Base-by-base conservation (phyloP, 2,329 filamentous ascomycete species). In the Fusarium miscanthi region DNA sequence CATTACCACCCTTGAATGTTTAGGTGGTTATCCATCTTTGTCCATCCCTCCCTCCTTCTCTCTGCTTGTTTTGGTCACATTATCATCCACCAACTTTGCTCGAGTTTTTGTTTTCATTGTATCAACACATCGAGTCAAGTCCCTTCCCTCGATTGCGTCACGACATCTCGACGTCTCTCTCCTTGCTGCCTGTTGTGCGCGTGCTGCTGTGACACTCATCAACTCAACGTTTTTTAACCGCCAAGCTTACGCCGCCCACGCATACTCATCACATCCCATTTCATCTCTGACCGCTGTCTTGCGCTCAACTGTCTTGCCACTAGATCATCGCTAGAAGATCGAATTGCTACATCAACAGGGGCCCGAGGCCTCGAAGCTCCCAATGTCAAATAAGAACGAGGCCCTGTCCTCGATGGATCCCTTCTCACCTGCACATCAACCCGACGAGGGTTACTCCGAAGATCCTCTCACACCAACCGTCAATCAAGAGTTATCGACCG, bases 391-490 rank as follows among this genome's bases (percentile, higher is more conserved):
- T 69, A 78, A 77, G 63, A 70, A 74, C 54, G 75, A 80, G 54
- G 71, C 66, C 41, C 69, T 76, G 27, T 69, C 71, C 64, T 68
- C 73, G 51, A 85, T 87, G 84, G 84, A 86, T 75, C 77, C 83
- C 49, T 85, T 85, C 68, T 81, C 88, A 37, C 86, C 88, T 73
- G 85, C 80, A 21, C 85, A 87, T 66, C 85, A 91, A 80, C 88
- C 94, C 65, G 94, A 97, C 83, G 94, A 97, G 83, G 94, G 94
- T 77, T 97, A 96, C 81, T 95, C 93, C 10, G 93, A 96, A 80
- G 93, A 95, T 74, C 88, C 88, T 65, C 81, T 90, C 58, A 87
- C 86, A 73, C 82, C 85, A 16, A 79, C 81, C 59, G 74, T 78
- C 10, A 75, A 78, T 75, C 74, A 76, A 76, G 76, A 78, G 70